phyloP scores from a whole-genome alignment of 768 basidiomycete genomes.

The Rhizopogon salebrosus region DNA sequence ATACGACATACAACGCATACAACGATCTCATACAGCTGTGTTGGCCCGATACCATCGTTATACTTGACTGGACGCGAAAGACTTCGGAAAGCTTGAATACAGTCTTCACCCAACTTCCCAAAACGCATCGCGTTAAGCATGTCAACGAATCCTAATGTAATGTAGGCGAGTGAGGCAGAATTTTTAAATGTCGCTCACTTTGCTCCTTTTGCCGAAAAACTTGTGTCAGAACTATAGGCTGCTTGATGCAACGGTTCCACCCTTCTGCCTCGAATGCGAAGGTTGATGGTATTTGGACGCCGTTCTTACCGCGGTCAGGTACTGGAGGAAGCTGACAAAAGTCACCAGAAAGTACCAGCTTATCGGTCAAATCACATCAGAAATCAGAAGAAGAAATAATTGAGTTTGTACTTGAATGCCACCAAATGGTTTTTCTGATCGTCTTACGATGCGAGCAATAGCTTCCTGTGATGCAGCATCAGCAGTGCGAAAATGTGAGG shows the following conservation, averaged over 20 bases:
- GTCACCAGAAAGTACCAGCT: slow-evolving; percentile 82
- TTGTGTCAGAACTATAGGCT: slow-evolving; percentile 51
- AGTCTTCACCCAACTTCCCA: slow-evolving; percentile 47
- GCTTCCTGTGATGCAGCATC: slow-evolving; percentile 42
- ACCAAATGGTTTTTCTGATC: slow-evolving; percentile 61
- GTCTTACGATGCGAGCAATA: slow-evolving; percentile 56
- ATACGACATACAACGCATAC: neutral
- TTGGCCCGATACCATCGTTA: slow-evolving; percentile 72
- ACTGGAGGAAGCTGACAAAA: slow-evolving; percentile 92
- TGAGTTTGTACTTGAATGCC: slow-evolving; percentile 83
- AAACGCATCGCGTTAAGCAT: slow-evolving; percentile 88
- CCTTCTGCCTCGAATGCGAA: slow-evolving; percentile 79
- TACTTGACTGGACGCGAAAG: slow-evolving; percentile 59
- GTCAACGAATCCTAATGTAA: slow-evolving; percentile 56
- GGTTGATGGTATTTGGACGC: slow-evolving; percentile 39
- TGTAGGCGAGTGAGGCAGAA: neutral
- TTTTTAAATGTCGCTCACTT: slow-evolving; percentile 29
- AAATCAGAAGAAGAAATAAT: neutral
- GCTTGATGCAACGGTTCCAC: slow-evolving; percentile 66
- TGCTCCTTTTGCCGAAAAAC: slow-evolving; percentile 90
- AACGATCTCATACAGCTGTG: slow-evolving; percentile 55
- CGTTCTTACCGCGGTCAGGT: slow-evolving; percentile 41
- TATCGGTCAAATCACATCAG: slow-evolving; percentile 22
- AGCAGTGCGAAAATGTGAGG: slow-evolving; percentile 20
- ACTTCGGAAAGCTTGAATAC: slow-evolving; percentile 43